These are phyloP conservation scores for Erysimum cheiranthoides DNA, from an alignment of 345 rosid genomes.

Conservation along the genomic window DNA sequence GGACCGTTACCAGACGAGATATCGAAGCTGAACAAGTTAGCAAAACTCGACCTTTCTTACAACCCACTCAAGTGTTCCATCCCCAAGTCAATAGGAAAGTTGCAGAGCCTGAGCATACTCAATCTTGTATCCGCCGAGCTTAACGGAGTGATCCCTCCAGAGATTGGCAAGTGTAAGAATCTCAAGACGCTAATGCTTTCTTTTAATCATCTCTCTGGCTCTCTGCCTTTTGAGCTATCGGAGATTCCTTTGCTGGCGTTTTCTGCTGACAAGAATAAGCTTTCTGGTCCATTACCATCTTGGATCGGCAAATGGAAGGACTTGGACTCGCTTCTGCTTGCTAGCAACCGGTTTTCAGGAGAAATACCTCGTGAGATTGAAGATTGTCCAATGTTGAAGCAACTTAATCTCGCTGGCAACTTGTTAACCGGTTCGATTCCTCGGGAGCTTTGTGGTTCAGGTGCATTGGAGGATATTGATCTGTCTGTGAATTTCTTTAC, in stretches of 20 bases:
- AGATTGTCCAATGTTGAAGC: constrained; percentile 61
- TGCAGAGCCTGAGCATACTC: constrained; percentile 57
- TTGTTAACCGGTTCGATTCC: constrained; percentile 69
- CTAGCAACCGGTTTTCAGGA: constrained; percentile 65
- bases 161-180: constrained; percentile 69
- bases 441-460: constrained; percentile 67
- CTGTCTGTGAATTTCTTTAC: constrained; percentile 63
- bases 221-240: constrained; percentile 69
- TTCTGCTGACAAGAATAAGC: constrained; percentile 74
- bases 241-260: constrained; percentile 65
- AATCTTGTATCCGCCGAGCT: constrained; percentile 66
- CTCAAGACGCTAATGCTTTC: constrained; percentile 72
- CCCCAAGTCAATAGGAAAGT: constrained; percentile 62
- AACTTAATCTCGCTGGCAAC: constrained; percentile 64
- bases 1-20: constrained; percentile 81
- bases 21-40: constrained; percentile 51
- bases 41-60: constrained; percentile 75
- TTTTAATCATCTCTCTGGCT: constrained; percentile 71
- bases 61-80: constrained; percentile 77
- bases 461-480: constrained; percentile 61
- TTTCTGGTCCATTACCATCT: constrained; percentile 70
- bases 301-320: constrained; percentile 80
- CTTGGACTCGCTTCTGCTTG: constrained; percentile 64
- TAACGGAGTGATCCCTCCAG: constrained; percentile 73
- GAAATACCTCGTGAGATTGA: constrained; percentile 65